Evolutionary conservation across 805 yeast species (phyloP).

Genomic region (Babjeviella inositovora): DNA sequence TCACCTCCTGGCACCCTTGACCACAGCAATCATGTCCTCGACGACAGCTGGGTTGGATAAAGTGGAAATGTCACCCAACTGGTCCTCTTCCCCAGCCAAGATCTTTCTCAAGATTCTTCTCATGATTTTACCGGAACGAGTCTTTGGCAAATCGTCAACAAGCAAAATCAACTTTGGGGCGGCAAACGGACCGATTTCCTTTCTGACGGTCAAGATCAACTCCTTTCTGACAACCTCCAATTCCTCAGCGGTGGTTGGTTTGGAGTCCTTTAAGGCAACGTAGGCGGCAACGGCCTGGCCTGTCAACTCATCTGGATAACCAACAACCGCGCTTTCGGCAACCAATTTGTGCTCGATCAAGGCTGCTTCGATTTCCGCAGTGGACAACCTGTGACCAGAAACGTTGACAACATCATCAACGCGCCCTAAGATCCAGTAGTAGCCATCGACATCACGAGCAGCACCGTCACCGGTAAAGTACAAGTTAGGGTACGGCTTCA

Average conservation of each 20-base stretch:
- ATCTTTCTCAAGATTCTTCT: constrained; percentile 93
- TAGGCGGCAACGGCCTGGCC: constrained; percentile 97
- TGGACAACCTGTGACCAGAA: constrained; percentile 94
- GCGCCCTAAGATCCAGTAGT: constrained; percentile 95
- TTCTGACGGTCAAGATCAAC: constrained; percentile 76
- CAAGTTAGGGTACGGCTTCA: constrained; percentile 83
- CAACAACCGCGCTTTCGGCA: constrained; percentile 94
- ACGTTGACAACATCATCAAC: constrained; percentile 98
- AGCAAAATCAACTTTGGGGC: constrained; percentile 79
- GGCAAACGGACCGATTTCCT: constrained; percentile 88
- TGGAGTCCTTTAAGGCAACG: constrained; percentile 59
- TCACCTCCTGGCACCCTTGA: constrained; percentile 19
- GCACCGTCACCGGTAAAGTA: constrained; percentile 99
- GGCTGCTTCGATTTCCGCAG: constrained; percentile 95
- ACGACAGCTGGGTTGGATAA: constrained; percentile 79
- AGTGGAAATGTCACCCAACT: constrained; percentile 85
- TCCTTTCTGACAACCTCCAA: constrained; percentile 52
- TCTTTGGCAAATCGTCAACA: constrained; percentile 91
- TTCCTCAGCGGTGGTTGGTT: constrained; percentile 18
- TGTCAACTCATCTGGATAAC: constrained; percentile 85
- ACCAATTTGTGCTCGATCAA: constrained; percentile 65
- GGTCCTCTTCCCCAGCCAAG: constrained; percentile 82
- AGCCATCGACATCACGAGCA: constrained; percentile 92
- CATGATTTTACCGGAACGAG: constrained; percentile 97
- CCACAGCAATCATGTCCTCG: constrained; percentile 56